Evolutionary conservation across 805 yeast genomes (phyloP), one percentile per base, ranked within the genome.

Genomic region (Kodamaea kaohsiungensis): DNA sequence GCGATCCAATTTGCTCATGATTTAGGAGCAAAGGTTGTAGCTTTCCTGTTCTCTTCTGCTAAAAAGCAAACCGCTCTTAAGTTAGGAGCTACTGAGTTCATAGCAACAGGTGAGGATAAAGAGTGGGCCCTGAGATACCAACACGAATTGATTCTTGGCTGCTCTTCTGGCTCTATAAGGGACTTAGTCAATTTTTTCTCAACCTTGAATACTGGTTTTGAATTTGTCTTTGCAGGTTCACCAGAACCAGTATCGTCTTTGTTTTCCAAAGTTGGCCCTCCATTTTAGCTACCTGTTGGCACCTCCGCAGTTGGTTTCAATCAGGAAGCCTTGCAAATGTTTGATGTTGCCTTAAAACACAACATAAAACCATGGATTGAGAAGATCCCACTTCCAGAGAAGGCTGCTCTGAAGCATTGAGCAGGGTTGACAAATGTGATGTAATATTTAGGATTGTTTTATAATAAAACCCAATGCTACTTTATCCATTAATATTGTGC

Each of bases 1-100:
- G 86, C 80, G n/a, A 66, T 85, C 52, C 76, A 78, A 65, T 81
- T 81, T 58, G 85, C 88, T 43, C 73, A 73, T 57, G 88, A 88
- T 4, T 64, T 85, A 59, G 89, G 88, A 33, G 85, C 87, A 19
- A 85, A 83, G 55, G 87, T 83, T 18, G 73, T 73, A 51, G 83
- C 84, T 13, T 70, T 85, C 59, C 80, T 86, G 7, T 78, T 87
- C 61, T 65, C 79, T 47, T 66, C 68, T 39, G 60, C 68, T 25
- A 85, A 85, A 71, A 79, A 75, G 60, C 80, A 67, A 15, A 83
- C 80, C 53, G 86, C 86, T 25, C 47, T 65, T 51, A 73, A 77
- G 54, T 66, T 84, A 49, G 89, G 88, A 35, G 87, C 86, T n/a
- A 78, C 77, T 61, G 79, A 76, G 49, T 81, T 75, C 62, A 66